Evolutionary conservation across 345 rosid genomes (phyloP).

Genomic region (Limnanthes douglasii): DNA sequence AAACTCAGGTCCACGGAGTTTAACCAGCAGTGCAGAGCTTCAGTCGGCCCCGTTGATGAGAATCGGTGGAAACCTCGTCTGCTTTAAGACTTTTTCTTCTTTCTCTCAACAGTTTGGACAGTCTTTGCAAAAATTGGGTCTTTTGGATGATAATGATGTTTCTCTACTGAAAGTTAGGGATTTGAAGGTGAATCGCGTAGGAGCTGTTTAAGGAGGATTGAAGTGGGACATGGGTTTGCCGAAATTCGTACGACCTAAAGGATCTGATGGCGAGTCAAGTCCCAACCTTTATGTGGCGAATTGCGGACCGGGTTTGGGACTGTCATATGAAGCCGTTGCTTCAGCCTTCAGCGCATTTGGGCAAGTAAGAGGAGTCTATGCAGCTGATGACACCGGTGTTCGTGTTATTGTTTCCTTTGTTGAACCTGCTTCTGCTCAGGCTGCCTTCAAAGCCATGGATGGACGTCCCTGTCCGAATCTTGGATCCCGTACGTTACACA

Average conservation of each 20-base stretch:
- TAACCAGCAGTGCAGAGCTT: too few relatives aligned
- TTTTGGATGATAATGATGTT: too few relatives aligned
- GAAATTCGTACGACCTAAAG: slow-evolving; percentile 45
- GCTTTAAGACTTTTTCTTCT: too few relatives aligned
- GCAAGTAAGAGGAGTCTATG: slow-evolving; percentile 42
- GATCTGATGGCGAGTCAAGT: slow-evolving; percentile 16
- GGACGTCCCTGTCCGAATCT: slow-evolving; percentile 50
- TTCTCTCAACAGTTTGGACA: too few relatives aligned
- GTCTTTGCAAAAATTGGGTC: too few relatives aligned
- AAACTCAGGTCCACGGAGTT: too few relatives aligned
- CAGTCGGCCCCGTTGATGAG: too few relatives aligned
- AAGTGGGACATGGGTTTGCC: slow-evolving; percentile 35
- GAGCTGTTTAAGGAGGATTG: too few relatives aligned
- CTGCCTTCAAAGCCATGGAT: slow-evolving; percentile 37
- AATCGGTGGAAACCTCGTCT: too few relatives aligned
- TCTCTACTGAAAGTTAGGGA: too few relatives aligned
- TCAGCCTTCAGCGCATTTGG: slow-evolving; percentile 55
- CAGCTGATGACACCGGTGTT: slow-evolving; percentile 81
- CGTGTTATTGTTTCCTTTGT: slow-evolving; percentile 63
- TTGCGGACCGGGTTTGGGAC: slow-evolving; percentile 84
- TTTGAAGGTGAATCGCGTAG: too few relatives aligned
- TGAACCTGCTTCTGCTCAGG: slow-evolving; percentile 32
- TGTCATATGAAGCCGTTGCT: slow-evolving; percentile 36
- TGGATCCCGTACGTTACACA: slow-evolving; percentile 53
- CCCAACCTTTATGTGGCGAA: slow-evolving; percentile 74